These are phyloP conservation scores for Didymella sp. DNA, from an alignment of 2,329 filamentous ascomycete genomes.

Conservation along the genomic window DNA sequence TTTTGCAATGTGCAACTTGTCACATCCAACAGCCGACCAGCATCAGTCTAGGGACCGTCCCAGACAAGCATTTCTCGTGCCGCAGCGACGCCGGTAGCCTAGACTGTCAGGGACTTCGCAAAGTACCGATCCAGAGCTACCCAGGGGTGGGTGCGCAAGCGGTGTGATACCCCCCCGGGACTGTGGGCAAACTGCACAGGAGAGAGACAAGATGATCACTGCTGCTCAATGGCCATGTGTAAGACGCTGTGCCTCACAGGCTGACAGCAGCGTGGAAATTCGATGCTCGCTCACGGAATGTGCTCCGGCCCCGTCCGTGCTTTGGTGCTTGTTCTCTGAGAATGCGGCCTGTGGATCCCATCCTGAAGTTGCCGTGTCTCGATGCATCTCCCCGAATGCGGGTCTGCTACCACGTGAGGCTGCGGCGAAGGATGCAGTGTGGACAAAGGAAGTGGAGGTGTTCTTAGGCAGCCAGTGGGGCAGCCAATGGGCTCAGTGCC, in stretches of 20 bases:
- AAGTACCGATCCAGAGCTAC: neutral
- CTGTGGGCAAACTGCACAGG: neutral
- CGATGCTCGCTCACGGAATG: neutral
- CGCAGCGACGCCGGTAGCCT: neutral
- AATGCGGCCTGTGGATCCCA: neutral
- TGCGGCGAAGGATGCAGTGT: conserved; percentile 3
- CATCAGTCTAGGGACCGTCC: neutral
- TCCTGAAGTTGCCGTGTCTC: neutral
- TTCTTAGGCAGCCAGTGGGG: neutral
- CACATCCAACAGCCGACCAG: neutral
- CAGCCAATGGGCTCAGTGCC: conserved; percentile 5
- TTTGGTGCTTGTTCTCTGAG: neutral
- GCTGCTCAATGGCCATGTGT: neutral
- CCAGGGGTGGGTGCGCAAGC: neutral
- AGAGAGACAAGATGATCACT: neutral
- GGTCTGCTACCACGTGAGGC: conserved; percentile 4
- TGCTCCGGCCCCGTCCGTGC: neutral
- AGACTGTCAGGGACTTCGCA: neutral
- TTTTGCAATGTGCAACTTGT: neutral
- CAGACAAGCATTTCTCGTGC: conserved; percentile 2
- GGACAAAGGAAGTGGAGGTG: neutral
- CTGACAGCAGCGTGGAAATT: neutral
- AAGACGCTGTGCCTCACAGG: neutral
- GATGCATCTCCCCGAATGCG: neutral
- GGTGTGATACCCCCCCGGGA: neutral